Base-by-base conservation (phyloP, 495 filamentous ascomycete species). In the Extremus antarcticus region DNA sequence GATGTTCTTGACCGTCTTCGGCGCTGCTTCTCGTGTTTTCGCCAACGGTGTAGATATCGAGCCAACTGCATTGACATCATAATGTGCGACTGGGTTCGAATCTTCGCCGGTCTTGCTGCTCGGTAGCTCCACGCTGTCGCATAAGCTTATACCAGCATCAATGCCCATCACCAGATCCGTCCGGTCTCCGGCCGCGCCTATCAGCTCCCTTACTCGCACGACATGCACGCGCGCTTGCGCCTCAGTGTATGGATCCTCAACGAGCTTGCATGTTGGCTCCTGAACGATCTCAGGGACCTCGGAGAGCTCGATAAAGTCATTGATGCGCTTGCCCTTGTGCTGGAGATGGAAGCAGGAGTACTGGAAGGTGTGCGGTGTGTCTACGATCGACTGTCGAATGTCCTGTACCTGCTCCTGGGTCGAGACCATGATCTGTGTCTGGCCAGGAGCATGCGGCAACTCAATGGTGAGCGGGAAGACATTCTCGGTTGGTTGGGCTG, bases 341-440 rank as follows among this genome's bases (percentile, higher is more conserved):
- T 97, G 90, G 41, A 99, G 81, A 71, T 97, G 94, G 76, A 99
- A 99, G 74, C 94, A 99, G 40, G 94, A 91, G 74, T 97, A 96
- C 70, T 95, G 90, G 70, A 95, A 85, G 50, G 90, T 90, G 50
- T 83, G 77, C n/a, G 94, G 94, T 47, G 86, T 76, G 69, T 99
- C 94, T 69, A 95, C 85, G 65, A 99, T 85, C 25, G 92, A 92
- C 72, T 96, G 91, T 56, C 94, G 87, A 61, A 99, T 82, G 75
- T 99, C 94, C 70, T 99, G 94, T 46, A 97, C 83, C 67, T 95
- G 90, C 69, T 97, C 94, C 75, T 94, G 84, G 54, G 84, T 83
- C 8, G 89, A 92, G 20, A 96, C 86, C 88, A 86, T 91, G 51
- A 96, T 79, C 70, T 90, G 80, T 57, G 92, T 84, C 66, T 88